Evolutionary conservation across 2,329 filamentous ascomycete species (phyloP).

Genomic region (Phialophora tarda): DNA sequence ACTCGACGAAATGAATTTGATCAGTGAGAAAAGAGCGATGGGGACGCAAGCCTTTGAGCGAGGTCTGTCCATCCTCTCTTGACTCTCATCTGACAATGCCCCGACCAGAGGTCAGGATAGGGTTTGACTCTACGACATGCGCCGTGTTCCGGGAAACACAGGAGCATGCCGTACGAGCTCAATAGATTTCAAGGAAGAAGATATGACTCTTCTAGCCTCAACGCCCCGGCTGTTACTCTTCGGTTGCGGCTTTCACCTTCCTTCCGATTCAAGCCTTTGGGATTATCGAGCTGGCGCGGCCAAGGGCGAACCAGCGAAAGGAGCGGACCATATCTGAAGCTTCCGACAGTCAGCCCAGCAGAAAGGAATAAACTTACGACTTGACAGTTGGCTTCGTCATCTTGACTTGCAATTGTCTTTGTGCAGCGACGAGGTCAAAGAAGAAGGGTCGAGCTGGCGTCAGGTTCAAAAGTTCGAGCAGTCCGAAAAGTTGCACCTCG

Average conservation of each 20-base stretch:
- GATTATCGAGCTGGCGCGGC: slow-evolving; percentile 79
- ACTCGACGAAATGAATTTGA: slow-evolving; percentile 82
- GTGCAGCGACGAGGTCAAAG: slow-evolving; percentile 48
- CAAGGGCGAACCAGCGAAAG: slow-evolving; percentile 71
- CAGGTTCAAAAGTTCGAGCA: slow-evolving; percentile 12
- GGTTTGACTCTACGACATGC: slow-evolving; percentile 42
- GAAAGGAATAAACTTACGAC: slow-evolving; percentile 64
- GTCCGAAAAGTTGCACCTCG: slow-evolving; percentile 22
- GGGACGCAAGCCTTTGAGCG: slow-evolving; percentile 20
- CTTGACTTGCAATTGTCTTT: slow-evolving; percentile 55
- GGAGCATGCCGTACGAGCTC: slow-evolving; percentile 56
- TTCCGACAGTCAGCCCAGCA: slow-evolving; percentile 54
- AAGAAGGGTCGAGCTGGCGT: slow-evolving; percentile 3
- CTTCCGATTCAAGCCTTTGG: slow-evolving; percentile 58
- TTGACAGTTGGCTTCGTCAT: slow-evolving; percentile 58
- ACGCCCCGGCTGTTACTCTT: slow-evolving; percentile 63
- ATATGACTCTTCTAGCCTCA: slow-evolving; percentile 70
- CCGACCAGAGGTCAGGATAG: slow-evolving; percentile 59
- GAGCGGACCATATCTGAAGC: slow-evolving; percentile 78
- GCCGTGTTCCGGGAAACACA: slow-evolving; percentile 19
- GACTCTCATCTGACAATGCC: slow-evolving; percentile 80
- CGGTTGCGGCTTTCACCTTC: slow-evolving; percentile 43
- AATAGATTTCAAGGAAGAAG: slow-evolving; percentile 80
- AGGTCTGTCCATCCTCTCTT: slow-evolving; percentile 38
- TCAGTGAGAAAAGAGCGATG: slow-evolving; percentile 64